These are phyloP conservation scores for Deuterostichococcus epilithicus DNA, from an alignment of 139 green algal genomes.

Conservation along the genomic window DNA sequence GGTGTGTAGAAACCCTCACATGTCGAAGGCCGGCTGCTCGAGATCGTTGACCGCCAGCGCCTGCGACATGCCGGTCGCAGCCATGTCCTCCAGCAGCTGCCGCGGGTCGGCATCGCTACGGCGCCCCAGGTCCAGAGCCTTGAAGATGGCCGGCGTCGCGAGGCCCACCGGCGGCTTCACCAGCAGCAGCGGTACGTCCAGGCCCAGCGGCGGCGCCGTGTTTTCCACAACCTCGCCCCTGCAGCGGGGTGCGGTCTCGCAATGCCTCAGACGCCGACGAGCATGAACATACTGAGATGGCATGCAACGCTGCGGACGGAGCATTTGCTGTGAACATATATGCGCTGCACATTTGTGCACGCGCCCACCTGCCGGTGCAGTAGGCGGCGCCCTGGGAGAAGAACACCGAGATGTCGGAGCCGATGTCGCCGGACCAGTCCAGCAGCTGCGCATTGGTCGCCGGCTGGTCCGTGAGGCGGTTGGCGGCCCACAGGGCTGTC, in stretches of 20 bases:
- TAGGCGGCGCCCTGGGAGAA: slow-evolving; percentile 92
- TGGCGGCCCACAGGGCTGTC: slow-evolving; percentile 94
- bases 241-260: neutral
- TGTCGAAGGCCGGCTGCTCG: slow-evolving; percentile 91
- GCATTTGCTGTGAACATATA: no score
- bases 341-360: neutral
- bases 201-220: slow-evolving; percentile 71
- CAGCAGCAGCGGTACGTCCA: slow-evolving; percentile 84
- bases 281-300: no score
- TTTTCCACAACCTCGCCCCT: slow-evolving; percentile 92
- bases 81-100: slow-evolving; percentile 65
- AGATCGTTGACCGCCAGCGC: slow-evolving; percentile 86
- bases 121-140: slow-evolving; percentile 78
- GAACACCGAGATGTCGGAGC: slow-evolving; percentile 95
- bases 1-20: slow-evolving; percentile 19
- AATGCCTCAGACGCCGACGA: neutral
- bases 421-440: slow-evolving; percentile 89
- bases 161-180: slow-evolving; percentile 86
- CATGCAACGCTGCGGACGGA: no score
- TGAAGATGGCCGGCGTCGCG: slow-evolving; percentile 90
- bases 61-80: slow-evolving; percentile 23
- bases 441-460: slow-evolving; percentile 77
- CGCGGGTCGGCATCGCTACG: slow-evolving; percentile 71
- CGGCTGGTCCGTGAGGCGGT: slow-evolving; percentile 78
- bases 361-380: slow-evolving; percentile 78